phyloP scores from a whole-genome alignment of 352 stramenopile genomes.

The Globisporangium splendens region DNA sequence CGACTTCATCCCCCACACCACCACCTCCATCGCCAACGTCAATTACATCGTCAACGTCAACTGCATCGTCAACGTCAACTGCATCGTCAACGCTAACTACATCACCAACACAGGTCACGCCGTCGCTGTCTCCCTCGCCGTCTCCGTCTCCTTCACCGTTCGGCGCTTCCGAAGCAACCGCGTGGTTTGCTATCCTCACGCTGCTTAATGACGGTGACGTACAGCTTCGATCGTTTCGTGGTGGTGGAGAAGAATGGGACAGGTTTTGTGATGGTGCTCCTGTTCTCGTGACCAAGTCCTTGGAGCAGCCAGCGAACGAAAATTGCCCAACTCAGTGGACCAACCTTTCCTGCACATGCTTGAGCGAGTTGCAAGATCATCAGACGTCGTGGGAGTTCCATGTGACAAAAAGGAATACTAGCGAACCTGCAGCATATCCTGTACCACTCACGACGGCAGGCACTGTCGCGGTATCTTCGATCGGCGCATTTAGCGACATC shows the following conservation, averaged over 20 bases:
- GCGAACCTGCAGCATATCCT: background rate
- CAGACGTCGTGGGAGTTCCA: conserved; percentile 1
- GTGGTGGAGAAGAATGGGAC: background rate
- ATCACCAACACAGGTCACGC: too few relatives aligned
- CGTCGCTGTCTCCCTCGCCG: too few relatives aligned
- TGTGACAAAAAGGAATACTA: background rate
- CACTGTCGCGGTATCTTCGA: background rate
- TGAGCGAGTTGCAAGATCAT: conserved; percentile 4
- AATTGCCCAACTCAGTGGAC: conserved; percentile 1
- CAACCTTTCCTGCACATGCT: conserved; percentile 7
- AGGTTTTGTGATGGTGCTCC: conserved; percentile 2
- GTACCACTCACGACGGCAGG: background rate
- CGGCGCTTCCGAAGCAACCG: too few relatives aligned
- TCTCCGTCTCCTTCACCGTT: too few relatives aligned
- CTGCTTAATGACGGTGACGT: conserved; percentile 5
- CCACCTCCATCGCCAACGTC: too few relatives aligned
- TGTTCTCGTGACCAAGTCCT: conserved; percentile 7
- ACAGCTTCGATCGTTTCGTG: conserved; percentile 3
- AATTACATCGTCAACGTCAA: too few relatives aligned
- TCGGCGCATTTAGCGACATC: conserved; percentile 3
- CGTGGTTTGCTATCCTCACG: conserved; percentile 5
- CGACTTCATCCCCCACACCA: too few relatives aligned
- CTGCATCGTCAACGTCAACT: too few relatives aligned
- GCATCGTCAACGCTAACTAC: too few relatives aligned
- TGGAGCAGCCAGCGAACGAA: background rate